Percentiles rank a stretch among this genome's conserved stretches.
Evolutionary conservation across 257 asterid genomes (phyloP).

Genomic region (Cruciata laevipes): DNA sequence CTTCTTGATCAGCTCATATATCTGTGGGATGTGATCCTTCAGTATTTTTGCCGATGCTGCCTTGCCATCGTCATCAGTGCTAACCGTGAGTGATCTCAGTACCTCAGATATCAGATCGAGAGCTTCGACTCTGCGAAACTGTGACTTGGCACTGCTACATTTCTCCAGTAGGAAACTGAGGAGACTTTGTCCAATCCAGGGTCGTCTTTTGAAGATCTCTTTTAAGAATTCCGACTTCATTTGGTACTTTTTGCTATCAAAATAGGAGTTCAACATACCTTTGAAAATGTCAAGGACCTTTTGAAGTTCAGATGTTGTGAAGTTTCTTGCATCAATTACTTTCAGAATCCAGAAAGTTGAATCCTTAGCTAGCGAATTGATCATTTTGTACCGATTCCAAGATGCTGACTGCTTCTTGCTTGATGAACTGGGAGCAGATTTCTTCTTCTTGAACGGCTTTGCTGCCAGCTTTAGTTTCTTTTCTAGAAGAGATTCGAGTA

Average conservation of each 20-base stretch:
- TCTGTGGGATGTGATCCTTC: slow-evolving; percentile 43
- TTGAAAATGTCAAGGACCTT: slow-evolving; percentile 48
- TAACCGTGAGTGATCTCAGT: slow-evolving; percentile 37
- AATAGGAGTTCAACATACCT: slow-evolving; percentile 44
- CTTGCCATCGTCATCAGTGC: slow-evolving; percentile 23
- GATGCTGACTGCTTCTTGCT: slow-evolving; percentile 76
- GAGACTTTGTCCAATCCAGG: slow-evolving; percentile 66
- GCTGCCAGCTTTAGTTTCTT: slow-evolving; percentile 82
- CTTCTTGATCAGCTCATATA: slow-evolving; percentile 42
- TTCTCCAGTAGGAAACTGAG: slow-evolving; percentile 73
- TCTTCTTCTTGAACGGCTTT: slow-evolving; percentile 79
- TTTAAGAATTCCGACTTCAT: slow-evolving; percentile 71
- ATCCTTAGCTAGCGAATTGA: slow-evolving; percentile 69
- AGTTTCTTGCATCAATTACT: slow-evolving; percentile 60
- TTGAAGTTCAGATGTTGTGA: slow-evolving; percentile 50
- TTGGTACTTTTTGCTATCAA: slow-evolving; percentile 79
- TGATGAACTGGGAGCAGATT: slow-evolving; percentile 53
- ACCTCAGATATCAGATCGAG: slow-evolving; percentile 66
- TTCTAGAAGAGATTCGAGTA: slow-evolving; percentile 66
- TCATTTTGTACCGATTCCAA: slow-evolving; percentile 61
- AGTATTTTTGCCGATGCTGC: slow-evolving; percentile 30
- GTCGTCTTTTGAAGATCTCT: slow-evolving; percentile 62
- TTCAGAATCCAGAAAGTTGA: slow-evolving; percentile 82
- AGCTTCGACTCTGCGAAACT: slow-evolving; percentile 79
- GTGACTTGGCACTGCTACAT: slow-evolving; percentile 56